Percentiles rank a stretch among this genome's conserved stretches.
Conservation (phyloP, 345 rosid genomes). For the Tarenaya hassleriana region DNA sequence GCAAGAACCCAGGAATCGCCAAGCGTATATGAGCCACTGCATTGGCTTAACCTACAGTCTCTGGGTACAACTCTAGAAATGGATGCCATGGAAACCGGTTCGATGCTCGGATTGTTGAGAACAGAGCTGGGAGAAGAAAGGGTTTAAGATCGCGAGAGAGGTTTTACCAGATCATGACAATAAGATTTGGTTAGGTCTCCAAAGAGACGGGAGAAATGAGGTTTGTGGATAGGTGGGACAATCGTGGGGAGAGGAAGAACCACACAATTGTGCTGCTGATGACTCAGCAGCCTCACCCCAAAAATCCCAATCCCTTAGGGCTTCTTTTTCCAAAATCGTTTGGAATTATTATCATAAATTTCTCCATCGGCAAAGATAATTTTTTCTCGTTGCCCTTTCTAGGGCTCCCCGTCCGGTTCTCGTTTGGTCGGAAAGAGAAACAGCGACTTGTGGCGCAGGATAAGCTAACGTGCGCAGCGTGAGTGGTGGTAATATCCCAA, state of each 20-base stretch:
- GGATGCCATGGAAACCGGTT: constrained; percentile 46
- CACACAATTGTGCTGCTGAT: constrained; percentile 9
- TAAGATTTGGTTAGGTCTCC: constrained; percentile 12
- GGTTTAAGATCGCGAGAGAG: constrained; percentile 6
- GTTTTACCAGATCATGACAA: constrained; percentile 7
- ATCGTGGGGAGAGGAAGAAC: constrained; percentile 13
- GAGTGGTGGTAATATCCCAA: too few species aligned
- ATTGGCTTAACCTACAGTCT: constrained; percentile 37
- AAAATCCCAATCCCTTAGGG: not conserved
- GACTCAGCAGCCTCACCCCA: constrained; percentile 19
- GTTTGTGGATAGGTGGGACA: constrained; percentile 13
- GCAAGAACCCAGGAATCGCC: constrained; percentile 23
- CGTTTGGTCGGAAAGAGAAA: too few species aligned
- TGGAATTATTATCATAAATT: too few species aligned
- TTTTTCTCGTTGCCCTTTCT: too few species aligned
- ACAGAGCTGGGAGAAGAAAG: not conserved
- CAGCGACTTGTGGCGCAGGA: too few species aligned
- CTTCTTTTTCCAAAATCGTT: too few species aligned
- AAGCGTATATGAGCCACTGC: constrained; percentile 25
- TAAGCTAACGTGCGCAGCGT: too few species aligned
- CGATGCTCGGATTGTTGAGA: not conserved
- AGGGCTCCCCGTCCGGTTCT: too few species aligned
- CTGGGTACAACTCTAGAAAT: constrained; percentile 51
- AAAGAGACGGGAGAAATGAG: constrained; percentile 18
- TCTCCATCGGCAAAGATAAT: too few species aligned